Base-by-base conservation (phyloP, 1,284 basidiomycete species). In the Erythrobasidium hasegawianum region DNA sequence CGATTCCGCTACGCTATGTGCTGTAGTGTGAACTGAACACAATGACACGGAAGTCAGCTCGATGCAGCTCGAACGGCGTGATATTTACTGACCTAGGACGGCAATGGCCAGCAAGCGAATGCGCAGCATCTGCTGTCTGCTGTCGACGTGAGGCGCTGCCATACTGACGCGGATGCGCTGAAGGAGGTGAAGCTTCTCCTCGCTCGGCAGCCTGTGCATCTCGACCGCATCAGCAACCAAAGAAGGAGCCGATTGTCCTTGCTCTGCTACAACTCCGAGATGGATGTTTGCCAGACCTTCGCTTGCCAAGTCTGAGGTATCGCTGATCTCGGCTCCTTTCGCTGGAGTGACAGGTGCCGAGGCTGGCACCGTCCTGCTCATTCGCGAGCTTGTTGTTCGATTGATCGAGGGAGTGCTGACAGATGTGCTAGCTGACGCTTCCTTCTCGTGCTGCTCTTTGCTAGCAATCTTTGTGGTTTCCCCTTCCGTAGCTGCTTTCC, bases 111-210 rank as follows among this genome's bases (percentile, higher is more conserved):
- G 81, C 26, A 98, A 82, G 54, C 95, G 85, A 57, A 90, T 83
- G 67, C 86, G 81, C 39, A 96, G 83, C 50, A 97, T 82, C 76
- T 92, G 88, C 76, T 88, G 85, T 54, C 94, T 85, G 57, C 83
- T 81, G 64, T 84, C 81, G 8, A 82, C 82, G 41, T 82, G 80
- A 13, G 83, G 81, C 56, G 93, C 79, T 2, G 84, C 84, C 69
- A 85, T 82, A 5, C 90, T 87, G 50, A 89, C 81, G 59, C 94
- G 86, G 68, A 95, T 88, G 66, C 89, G 88, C 78, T 90, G 92
- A 70, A 96, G 82, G 3, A 97, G 81, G 74, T 93, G 90, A 74
- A 93, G 94, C 73, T 88, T 90, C 77, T 95, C 91, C 47, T 87
- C 84, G 22, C 87, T 83, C 13, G 92, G 88, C 43, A 97, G 83